Evolutionary conservation across 768 basidiomycete species (phyloP), one percentile per base, ranked within the genome.

Genomic region (Serendipita sp.): DNA sequence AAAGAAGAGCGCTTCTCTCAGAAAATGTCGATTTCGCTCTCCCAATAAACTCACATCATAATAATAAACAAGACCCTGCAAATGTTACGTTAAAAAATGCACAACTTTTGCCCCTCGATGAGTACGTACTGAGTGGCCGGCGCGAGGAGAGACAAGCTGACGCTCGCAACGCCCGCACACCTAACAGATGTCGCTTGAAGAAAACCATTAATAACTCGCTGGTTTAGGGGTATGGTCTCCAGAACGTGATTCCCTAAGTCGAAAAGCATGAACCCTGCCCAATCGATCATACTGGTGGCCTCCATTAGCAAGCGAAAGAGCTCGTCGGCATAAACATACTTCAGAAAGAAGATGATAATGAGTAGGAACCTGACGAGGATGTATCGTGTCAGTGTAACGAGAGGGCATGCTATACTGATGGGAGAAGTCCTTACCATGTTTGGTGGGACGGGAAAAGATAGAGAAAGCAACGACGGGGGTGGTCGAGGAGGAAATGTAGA

Each of bases 101-200:
- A n/a, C n/a, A n/a, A n/a, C n/a, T n/a, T n/a, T n/a, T n/a, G n/a
- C n/a, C n/a, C n/a, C n/a, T n/a, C n/a, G n/a, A n/a, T n/a, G n/a
- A n/a, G 56, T 2, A 67, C 68, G 60, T 61, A 70, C 70, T 78
- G 75, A n/a, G 77, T 70, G 11, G 76, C 76, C 0, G 77, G 77
- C 1, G 76, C 75, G 1, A 75, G 65, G 7, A 67, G 62, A 3
- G 63, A 62, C 4, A 78, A 67, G 1, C 71, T 67, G 13, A 78
- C 74, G 62, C 76, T 75, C 4, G 65, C 66, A 65, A 78, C 76
- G 1, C 77, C 77, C 0, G 76, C 75, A 0, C 75, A 72, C 50
- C 77, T 69, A 3, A 77, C 75, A 2, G 64, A 61, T 16, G 62
- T 68, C 0, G 75, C 71, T 60, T 78, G 77, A 9, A 77, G 64